Percentiles rank a stretch among this genome's conserved stretches.
Evolutionary conservation across 2,329 filamentous ascomycete genomes (phyloP).

Genomic region (Neopestalotiopsis clavispora): DNA sequence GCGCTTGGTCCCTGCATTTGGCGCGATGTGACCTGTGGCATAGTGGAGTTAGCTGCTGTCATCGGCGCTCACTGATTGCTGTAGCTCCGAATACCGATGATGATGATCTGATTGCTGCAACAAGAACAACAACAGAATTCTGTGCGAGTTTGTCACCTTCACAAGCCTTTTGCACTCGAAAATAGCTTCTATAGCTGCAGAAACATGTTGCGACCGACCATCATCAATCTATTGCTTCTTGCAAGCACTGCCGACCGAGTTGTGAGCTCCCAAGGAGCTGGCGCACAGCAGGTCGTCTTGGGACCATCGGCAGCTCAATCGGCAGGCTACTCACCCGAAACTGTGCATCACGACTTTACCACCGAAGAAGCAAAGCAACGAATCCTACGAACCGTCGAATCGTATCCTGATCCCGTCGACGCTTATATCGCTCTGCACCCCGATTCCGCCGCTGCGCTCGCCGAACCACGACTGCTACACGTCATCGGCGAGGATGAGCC

Average conservation of each 20-base stretch:
- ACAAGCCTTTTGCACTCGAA: neutral
- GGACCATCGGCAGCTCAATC: neutral
- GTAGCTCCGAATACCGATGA: neutral
- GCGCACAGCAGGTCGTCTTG: conserved; percentile 8
- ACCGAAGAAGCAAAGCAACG: conserved; percentile 2
- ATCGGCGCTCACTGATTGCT: neutral
- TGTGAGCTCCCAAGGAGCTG: neutral
- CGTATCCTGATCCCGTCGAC: conserved; percentile 27
- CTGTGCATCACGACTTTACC: neutral
- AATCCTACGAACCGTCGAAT: conserved; percentile 20
- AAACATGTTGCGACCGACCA: conserved; percentile 7
- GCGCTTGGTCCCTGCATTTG: neutral
- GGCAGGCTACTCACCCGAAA: neutral
- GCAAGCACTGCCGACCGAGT: neutral
- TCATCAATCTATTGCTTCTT: conserved; percentile 7
- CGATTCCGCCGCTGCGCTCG: conserved; percentile 23
- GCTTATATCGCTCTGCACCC: conserved; percentile 26
- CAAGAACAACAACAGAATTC: neutral
- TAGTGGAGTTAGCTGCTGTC: neutral
- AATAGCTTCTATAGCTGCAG: neutral
- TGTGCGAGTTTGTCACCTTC: neutral
- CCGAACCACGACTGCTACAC: conserved; percentile 63
- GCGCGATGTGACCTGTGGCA: neutral
- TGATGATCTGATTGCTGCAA: neutral
- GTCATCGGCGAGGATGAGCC: conserved; percentile 62